Conservation (phyloP, 2,329 filamentous ascomycete species). For the Aspergillus ochraceus region DNA sequence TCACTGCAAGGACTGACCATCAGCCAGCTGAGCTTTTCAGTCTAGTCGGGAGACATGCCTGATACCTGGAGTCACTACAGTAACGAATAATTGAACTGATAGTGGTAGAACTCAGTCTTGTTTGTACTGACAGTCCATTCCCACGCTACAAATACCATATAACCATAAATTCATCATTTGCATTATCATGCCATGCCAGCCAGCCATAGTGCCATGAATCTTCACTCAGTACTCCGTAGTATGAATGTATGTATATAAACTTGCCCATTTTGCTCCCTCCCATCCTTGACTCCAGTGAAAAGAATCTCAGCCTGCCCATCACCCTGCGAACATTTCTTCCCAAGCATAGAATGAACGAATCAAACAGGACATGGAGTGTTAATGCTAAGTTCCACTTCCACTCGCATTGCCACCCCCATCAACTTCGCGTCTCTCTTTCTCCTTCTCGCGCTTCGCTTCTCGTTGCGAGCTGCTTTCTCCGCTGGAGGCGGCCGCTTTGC, state of each 20-base stretch:
- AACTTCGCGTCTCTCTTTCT: slow-evolving; percentile 25
- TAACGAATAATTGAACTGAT: too few species aligned
- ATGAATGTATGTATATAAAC: too few species aligned
- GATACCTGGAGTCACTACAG: too few species aligned
- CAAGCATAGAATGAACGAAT: background rate
- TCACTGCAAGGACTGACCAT: too few species aligned
- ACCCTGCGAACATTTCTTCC: background rate
- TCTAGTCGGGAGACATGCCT: too few species aligned
- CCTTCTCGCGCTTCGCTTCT: slow-evolving; percentile 28
- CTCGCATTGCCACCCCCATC: slow-evolving; percentile 6
- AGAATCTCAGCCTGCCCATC: background rate
- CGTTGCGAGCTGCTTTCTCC: slow-evolving; percentile 18
- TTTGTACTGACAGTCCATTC: too few species aligned
- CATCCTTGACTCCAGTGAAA: background rate
- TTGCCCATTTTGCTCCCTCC: too few species aligned
- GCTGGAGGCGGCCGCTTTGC: slow-evolving; percentile 25
- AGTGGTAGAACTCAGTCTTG: too few species aligned
- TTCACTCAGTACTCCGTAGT: background rate
- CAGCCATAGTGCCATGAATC: background rate
- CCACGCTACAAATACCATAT: background rate
- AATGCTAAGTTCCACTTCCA: background rate
- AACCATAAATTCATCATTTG: slow-evolving; percentile 16
- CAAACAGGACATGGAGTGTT: background rate
- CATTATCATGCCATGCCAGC: slow-evolving; percentile 13
- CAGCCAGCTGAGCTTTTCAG: too few species aligned